Evolutionary conservation across 305 asterid genomes (phyloP), one percentile per base, ranked within the genome.

Genomic region (Petunia hybrid): DNA sequence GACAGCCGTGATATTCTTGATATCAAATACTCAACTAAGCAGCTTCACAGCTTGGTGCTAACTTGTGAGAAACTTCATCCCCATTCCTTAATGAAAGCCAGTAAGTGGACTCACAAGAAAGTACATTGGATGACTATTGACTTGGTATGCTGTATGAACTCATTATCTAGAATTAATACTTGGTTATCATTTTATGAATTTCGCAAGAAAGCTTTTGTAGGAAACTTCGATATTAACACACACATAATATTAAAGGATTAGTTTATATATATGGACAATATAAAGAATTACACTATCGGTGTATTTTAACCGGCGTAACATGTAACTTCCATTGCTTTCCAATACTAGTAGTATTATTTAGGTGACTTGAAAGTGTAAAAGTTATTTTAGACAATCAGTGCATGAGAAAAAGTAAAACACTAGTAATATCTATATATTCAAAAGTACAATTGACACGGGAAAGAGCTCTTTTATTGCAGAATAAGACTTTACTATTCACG

Each of bases 21-120:
- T 51, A 51, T 73, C 46, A 73, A 51, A 73, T 63, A 8, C 69
- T 63, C 69, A 63, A 63, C 69, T 4, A 63, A 63, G 36, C 3
- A 9, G 3, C 42, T 4, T 63, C 69, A 35, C 78, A 73, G 7
- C 2, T 35, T 35, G 46, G 35, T 48, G 1, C 77, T 48, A 71
- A 71, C 62, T 69, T 22, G 59, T 22, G 77, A 70, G 22, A 45
- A 22, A 13, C 77, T 22, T 70, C 12, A 9, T 46, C 48, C 6
- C 59, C 53, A 22, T 45, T 40, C 40, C 60, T 70, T 70, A 31
- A 70, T 70, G 42, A 70, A 22, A 46, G 77, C 59, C 46, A 73
- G 78, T 45, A 73, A 31, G 63, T 5, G 4, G 35, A 51, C 46
- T 74, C 78, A 74, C 78, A 74, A 13, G 78, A 74, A 74, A 51